Evolutionary conservation across 352 stramenopile species (phyloP), one percentile per base, ranked within the genome.

Genomic region (Pythium brachiatum): DNA sequence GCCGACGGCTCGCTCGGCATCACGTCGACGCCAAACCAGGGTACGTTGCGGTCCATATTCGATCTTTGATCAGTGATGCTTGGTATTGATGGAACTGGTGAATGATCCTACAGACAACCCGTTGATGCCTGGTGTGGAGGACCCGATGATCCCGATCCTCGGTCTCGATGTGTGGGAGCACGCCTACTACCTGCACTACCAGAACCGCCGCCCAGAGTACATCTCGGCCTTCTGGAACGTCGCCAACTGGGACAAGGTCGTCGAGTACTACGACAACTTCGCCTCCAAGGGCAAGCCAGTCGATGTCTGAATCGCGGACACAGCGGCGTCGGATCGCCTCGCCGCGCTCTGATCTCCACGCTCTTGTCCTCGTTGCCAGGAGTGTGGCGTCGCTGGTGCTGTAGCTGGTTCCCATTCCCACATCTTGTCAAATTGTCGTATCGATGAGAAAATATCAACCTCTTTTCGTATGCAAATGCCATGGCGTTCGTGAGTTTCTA

Each of bases 211-310:
- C 62, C 89, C 94, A 18, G 92, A 98, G 75, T 98, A 99, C 90
- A 97, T 99, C 67, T 89, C 85, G 51, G 97, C 96, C 66, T 98
- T 97, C 81, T 99, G 96, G 96, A 99, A 99, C 83, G 94, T 99
- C 63, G 94, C 90, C 71, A 97, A 97, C 87, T 97, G 89, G 89
- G 85, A 96, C 76, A 92, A 95, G 79, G 92, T 97, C 43, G 87
- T 91, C 23, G 79, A 96, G 72, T 95, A 96, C 86, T 96, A 96
- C 73, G 86, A 95, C 79, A 66, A 94, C 20, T 96, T 93, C 69
- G 88, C 88, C 55, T 90, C 81, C 16, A 88, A 94, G 76, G 74
- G 78, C 56, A 86, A 92, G 78, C 68, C 87, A 32, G 88, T 96
- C 51, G 80, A 92, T 47, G 76, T 94, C 64, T 94, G 79, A 94